These are phyloP conservation scores for Lentinula raphanica DNA, from an alignment of 768 basidiomycete species.

Conservation along the genomic window DNA sequence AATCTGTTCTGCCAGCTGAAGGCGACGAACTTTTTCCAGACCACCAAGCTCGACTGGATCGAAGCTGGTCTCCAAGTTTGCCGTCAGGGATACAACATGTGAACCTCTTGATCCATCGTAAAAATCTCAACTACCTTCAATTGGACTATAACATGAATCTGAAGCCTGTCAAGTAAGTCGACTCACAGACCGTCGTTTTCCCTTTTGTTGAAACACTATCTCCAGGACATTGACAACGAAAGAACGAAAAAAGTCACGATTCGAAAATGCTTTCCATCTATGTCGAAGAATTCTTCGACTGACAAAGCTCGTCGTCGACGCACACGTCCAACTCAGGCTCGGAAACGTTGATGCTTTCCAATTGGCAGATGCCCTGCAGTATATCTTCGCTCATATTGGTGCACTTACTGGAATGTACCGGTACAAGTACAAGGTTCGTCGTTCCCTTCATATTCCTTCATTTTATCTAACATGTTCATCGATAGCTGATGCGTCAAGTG, in stretches of 20 bases:
- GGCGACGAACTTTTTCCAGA: slow-evolving; percentile 99
- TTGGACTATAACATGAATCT: slow-evolving; percentile 98
- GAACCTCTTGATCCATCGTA: slow-evolving; percentile 93
- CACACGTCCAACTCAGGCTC: slow-evolving; percentile 96
- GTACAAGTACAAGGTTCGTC: slow-evolving; percentile 92
- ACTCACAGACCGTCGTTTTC: slow-evolving; percentile 5
- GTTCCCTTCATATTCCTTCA: not conserved
- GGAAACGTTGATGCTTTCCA: slow-evolving; percentile 99
- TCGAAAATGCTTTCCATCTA: slow-evolving; percentile 98
- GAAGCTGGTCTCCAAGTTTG: slow-evolving; percentile 98
- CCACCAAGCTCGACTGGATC: slow-evolving; percentile 96
- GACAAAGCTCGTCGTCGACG: slow-evolving; percentile 97
- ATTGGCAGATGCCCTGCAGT: slow-evolving; percentile 95
- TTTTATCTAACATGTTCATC: not conserved
- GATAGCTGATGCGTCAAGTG: slow-evolving; percentile 94
- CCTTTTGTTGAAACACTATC: not conserved
- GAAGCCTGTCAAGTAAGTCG: slow-evolving; percentile 81
- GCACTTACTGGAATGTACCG: slow-evolving; percentile 99
- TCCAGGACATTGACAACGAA: slow-evolving; percentile 93
- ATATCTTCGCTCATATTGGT: slow-evolving; percentile 96
- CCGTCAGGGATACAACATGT: slow-evolving; percentile 99
- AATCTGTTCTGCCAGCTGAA: slow-evolving; percentile 94
- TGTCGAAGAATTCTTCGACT: slow-evolving; percentile 97
- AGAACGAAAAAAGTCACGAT: slow-evolving; percentile 99
- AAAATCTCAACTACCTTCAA: slow-evolving; percentile 92